These are phyloP conservation scores for Harringtonia aguacate DNA, from an alignment of 2,329 filamentous ascomycete species.

Conservation along the genomic window DNA sequence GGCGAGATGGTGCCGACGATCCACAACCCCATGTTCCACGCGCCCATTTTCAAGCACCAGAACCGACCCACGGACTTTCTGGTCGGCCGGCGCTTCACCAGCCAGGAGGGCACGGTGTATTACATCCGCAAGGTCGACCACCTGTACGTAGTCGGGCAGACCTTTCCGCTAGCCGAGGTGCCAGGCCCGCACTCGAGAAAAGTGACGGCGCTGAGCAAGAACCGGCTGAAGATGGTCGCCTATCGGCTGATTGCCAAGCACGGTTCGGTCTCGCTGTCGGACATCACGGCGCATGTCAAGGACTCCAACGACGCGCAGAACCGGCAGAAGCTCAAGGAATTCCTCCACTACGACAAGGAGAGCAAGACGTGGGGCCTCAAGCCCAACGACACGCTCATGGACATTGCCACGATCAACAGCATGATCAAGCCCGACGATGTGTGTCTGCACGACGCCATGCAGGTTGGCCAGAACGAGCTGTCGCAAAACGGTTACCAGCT, in stretches of 20 bases:
- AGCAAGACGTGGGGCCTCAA: conserved; percentile 78
- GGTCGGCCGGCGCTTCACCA: conserved; percentile 71
- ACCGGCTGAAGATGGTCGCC: conserved; percentile 89
- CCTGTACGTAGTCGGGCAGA: conserved; percentile 82
- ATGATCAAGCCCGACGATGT: conserved; percentile 96
- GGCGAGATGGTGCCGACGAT: conserved; percentile 85
- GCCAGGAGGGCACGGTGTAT: conserved; percentile 66
- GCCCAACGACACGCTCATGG: conserved; percentile 62
- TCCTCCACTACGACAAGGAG: conserved; percentile 82
- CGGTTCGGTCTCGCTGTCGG: conserved; percentile 61
- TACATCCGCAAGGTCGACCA: conserved; percentile 85
- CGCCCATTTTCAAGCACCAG: conserved; percentile 83
- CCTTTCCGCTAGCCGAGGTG: conserved; percentile 84
- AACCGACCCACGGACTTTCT: conserved; percentile 75
- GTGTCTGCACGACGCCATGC: conserved; percentile 91
- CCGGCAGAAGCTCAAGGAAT: conserved; percentile 92
- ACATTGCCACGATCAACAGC: conserved; percentile 67
- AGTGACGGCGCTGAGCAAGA: conserved; percentile 95
- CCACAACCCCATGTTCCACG: conserved; percentile 91
- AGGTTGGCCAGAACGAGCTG: conserved; percentile 83
- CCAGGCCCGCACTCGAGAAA: conserved; percentile 89
- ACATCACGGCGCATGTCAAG: conserved; percentile 84
- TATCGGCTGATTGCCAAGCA: conserved; percentile 80
- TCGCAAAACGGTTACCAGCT: conserved; percentile 79
- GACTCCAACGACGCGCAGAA: conserved; percentile 94